Evolutionary conservation across 2,329 filamentous ascomycete species (phyloP).

Genomic region (Monosporascus sp.): DNA sequence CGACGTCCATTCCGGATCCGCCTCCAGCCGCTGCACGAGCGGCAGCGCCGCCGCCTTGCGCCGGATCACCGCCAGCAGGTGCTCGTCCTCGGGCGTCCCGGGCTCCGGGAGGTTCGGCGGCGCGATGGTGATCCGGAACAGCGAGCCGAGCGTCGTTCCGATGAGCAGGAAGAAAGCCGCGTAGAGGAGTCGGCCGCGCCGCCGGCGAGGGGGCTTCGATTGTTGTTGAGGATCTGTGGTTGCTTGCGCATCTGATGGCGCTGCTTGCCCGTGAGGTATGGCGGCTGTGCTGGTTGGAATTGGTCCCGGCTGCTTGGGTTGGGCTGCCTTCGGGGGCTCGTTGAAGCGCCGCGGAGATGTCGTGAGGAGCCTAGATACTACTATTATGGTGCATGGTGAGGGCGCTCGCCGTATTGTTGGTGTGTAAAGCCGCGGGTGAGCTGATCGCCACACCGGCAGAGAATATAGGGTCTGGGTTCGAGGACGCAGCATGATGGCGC

Average conservation of each 20-base stretch:
- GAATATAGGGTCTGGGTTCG: not conserved
- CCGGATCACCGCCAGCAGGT: conserved; percentile 35
- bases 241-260: conserved; percentile 1
- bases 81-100: conserved; percentile 35
- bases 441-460: not conserved
- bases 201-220: conserved; percentile 18
- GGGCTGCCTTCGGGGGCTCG: not conserved
- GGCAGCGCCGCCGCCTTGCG: conserved; percentile 39
- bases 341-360: not conserved
- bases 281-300: not conserved
- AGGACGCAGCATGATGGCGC: not conserved
- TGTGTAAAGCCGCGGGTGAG: not conserved
- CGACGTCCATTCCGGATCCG: conserved; percentile 35
- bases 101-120: conserved; percentile 37
- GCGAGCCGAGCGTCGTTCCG: conserved; percentile 34
- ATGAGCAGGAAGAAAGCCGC: conserved; percentile 33
- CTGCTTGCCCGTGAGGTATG: not conserved
- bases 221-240: conserved; percentile 2
- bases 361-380: not conserved
- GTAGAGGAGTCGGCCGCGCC: conserved; percentile 21
- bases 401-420: not conserved
- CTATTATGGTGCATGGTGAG: not conserved
- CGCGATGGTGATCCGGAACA: conserved; percentile 33
- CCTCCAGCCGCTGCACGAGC: conserved; percentile 39
- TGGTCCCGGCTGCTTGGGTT: not conserved